A percentile compares a stretch with the other conserved stretches of the same genome.
These are phyloP conservation scores for Xylariaceae sp. DNA, from an alignment of 2,329 filamentous ascomycete species.

Conservation along the genomic window DNA sequence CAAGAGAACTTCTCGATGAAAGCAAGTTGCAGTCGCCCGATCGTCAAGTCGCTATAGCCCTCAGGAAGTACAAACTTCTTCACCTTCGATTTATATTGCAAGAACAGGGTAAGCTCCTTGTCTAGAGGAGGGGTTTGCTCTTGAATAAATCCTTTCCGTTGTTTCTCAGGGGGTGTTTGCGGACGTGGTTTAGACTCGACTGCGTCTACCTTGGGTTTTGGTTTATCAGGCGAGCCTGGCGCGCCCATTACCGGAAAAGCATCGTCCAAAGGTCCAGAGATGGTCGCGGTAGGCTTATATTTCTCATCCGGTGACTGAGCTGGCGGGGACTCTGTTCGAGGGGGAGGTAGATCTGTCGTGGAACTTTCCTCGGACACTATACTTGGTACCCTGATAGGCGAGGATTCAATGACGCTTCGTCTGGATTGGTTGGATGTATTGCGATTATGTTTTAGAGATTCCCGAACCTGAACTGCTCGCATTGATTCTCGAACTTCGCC, in stretches of 20 bases:
- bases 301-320: constrained; percentile 70
- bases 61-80: constrained; percentile 93
- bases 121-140: constrained; percentile 71
- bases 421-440: constrained; percentile 51
- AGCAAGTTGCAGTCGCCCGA: constrained; percentile 86
- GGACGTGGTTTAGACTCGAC: constrained; percentile 32
- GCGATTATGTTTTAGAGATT: constrained; percentile 53
- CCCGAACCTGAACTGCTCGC: constrained; percentile 63
- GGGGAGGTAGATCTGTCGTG: constrained; percentile 32
- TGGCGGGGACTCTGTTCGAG: constrained; percentile 46
- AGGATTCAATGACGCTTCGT: constrained; percentile 53
- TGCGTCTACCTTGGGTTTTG: constrained; percentile 23
- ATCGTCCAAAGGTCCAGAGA: constrained; percentile 60
- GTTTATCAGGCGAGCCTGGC: constrained; percentile 36
- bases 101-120: constrained; percentile 89
- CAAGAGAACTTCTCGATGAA: constrained; percentile 99
- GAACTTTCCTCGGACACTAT: constrained; percentile 66
- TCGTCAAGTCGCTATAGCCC: constrained; percentile 80
- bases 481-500: constrained; percentile 81
- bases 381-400: constrained; percentile 59
- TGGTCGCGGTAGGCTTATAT: constrained; percentile 58
- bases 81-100: constrained; percentile 96
- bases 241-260: constrained; percentile 42
- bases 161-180: constrained; percentile 48
- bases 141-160: constrained; percentile 57